These are phyloP conservation scores for Capillidium heterosporum DNA, from an alignment of 371 early-diverging fungal genomes.

Conservation along the genomic window DNA sequence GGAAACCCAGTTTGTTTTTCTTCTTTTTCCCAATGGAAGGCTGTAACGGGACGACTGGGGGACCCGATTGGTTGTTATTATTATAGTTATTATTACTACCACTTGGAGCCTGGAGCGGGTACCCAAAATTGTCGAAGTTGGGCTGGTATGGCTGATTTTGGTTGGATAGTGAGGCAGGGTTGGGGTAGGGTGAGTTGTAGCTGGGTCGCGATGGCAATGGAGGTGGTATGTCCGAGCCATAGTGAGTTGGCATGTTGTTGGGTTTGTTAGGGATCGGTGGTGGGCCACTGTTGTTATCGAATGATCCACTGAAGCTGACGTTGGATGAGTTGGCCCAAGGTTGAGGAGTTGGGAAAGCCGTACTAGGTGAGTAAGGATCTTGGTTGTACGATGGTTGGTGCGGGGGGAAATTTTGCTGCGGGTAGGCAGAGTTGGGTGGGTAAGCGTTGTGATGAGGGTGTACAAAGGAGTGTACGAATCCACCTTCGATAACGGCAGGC, in stretches of 20 bases:
- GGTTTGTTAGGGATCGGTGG: not conserved
- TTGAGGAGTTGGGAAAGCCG: no score
- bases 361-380: not conserved
- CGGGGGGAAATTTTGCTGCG: not conserved
- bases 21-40: no score
- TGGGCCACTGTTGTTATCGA: not conserved
- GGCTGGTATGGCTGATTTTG: no score
- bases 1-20: no score
- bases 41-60: no score
- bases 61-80: no score
- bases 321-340: not conserved
- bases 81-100: no score
- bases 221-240: not conserved
- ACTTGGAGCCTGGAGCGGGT: no score
- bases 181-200: no score
- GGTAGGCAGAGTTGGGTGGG: not conserved
- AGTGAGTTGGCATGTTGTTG: not conserved
- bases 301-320: not conserved
- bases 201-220: not conserved
- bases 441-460: not conserved
- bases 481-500: no score
- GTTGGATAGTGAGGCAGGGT: no score
- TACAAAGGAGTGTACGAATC: not conserved
- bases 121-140: no score
- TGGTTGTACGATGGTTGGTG: not conserved